Conservation (phyloP, 2,329 filamentous ascomycete genomes). For the Diaporthe sp. region DNA sequence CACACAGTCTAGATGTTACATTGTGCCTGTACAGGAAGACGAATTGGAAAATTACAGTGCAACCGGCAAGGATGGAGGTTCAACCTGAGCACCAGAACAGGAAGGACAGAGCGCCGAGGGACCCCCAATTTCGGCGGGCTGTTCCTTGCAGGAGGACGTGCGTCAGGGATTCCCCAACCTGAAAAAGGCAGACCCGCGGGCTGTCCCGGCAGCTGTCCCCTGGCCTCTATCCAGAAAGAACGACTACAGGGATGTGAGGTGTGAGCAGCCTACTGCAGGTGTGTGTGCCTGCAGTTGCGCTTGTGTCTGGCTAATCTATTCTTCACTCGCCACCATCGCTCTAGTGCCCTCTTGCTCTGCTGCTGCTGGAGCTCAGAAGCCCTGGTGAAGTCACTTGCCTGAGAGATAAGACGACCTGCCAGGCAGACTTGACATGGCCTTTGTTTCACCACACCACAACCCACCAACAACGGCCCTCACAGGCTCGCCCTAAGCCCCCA, state of each 20-base stretch:
- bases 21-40: background rate
- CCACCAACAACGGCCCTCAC: background rate
- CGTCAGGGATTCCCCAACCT: conserved; percentile 29
- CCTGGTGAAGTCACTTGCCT: background rate
- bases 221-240: background rate
- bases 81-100: background rate
- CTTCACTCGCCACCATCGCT: background rate
- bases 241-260: conserved; percentile 10
- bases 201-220: conserved; percentile 28
- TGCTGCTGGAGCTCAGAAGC: background rate
- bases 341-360: background rate
- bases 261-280: conserved; percentile 15
- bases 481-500: background rate
- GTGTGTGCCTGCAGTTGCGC: background rate
- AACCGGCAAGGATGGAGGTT: background rate
- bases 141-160: conserved; percentile 15
- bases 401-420: background rate
- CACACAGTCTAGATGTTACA: background rate
- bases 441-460: background rate
- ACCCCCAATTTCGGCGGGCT: conserved; percentile 21
- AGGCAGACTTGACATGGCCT: background rate
- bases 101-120: conserved; percentile 12
- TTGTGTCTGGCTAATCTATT: conserved; percentile 12
- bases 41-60: conserved; percentile 26
- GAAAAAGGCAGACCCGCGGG: conserved; percentile 4